These are phyloP conservation scores for Acanthamoeba culbertsoni DNA, from an alignment of 208 protist species.

Conservation along the genomic window DNA sequence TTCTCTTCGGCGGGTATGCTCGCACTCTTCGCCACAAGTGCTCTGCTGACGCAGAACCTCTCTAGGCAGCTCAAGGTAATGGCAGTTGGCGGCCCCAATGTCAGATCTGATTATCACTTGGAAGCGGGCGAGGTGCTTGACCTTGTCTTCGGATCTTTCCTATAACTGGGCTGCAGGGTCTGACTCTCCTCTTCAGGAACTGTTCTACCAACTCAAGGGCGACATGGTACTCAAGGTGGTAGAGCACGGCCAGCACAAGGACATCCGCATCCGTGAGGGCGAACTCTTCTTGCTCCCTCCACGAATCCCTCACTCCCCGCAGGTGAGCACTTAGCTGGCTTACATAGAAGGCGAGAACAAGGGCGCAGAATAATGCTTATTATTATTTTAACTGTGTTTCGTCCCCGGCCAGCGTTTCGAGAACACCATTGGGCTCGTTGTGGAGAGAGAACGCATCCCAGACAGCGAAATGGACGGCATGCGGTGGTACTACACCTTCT, in stretches of 20 bases:
- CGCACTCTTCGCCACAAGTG: background rate
- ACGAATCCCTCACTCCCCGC: conserved; percentile 77
- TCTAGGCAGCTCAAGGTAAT: conserved; percentile 71
- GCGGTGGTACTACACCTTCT: conserved; percentile 68
- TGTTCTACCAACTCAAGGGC: conserved; percentile 86
- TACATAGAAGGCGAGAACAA: too few species aligned
- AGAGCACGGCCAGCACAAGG: conserved; percentile 72
- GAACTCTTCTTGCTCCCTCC: conserved; percentile 84
- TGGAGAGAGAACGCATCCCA: conserved; percentile 70
- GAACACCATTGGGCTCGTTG: conserved; percentile 77
- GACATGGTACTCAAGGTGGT: conserved; percentile 85
- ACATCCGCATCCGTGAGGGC: conserved; percentile 83
- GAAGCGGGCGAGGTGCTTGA: conserved; percentile 74
- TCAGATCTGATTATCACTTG: conserved; percentile 78
- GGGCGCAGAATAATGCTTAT: background rate
- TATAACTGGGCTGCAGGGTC: background rate
- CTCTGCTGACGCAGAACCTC: background rate
- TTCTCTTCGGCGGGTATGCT: conserved; percentile 38
- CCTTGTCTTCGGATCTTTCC: conserved; percentile 46
- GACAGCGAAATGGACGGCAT: conserved; percentile 67
- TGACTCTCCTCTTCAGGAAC: conserved; percentile 67
- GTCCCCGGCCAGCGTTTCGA: conserved; percentile 54
- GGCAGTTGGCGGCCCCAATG: conserved; percentile 80
- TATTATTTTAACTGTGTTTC: background rate
- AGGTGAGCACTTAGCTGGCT: background rate